These are phyloP conservation scores for Solanum dulcamara DNA, from an alignment of 257 asterid genomes.

Conservation along the genomic window DNA sequence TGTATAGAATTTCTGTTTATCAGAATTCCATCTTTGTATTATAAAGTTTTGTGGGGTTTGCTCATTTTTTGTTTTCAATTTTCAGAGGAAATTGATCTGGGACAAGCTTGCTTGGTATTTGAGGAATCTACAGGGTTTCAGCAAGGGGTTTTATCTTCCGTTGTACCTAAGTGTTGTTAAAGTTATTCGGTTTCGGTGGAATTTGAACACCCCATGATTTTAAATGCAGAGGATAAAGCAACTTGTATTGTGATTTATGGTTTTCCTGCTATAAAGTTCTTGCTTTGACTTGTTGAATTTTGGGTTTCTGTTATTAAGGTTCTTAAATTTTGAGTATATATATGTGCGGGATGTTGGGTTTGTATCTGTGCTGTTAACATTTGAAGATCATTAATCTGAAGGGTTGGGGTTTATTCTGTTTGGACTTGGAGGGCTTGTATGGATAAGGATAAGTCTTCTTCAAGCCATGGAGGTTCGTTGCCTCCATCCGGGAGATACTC, in stretches of 20 bases:
- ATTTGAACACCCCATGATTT: background rate
- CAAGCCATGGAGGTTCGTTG: constrained; percentile 32
- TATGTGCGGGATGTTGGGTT: background rate
- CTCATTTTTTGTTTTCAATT: background rate
- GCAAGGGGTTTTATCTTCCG: background rate
- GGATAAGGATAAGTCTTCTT: constrained; percentile 68
- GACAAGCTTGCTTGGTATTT: background rate
- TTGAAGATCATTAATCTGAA: background rate
- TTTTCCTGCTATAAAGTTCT: background rate
- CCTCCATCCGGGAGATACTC: constrained; percentile 80
- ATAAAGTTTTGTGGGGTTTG: background rate
- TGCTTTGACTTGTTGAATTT: background rate
- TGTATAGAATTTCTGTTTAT: background rate
- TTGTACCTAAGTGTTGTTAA: background rate
- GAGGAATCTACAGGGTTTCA: background rate
- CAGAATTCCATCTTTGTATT: background rate
- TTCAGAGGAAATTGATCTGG: background rate
- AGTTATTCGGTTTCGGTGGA: background rate
- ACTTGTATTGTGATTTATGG: background rate
- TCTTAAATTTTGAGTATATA: background rate
- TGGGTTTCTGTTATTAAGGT: background rate
- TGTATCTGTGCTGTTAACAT: background rate
- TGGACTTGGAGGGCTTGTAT: constrained; percentile 10
- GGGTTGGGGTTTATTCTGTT: background rate
- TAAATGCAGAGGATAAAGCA: background rate